These are phyloP conservation scores for Neurospora sublineolata DNA, from an alignment of 495 filamentous ascomycete species.

Conservation along the genomic window DNA sequence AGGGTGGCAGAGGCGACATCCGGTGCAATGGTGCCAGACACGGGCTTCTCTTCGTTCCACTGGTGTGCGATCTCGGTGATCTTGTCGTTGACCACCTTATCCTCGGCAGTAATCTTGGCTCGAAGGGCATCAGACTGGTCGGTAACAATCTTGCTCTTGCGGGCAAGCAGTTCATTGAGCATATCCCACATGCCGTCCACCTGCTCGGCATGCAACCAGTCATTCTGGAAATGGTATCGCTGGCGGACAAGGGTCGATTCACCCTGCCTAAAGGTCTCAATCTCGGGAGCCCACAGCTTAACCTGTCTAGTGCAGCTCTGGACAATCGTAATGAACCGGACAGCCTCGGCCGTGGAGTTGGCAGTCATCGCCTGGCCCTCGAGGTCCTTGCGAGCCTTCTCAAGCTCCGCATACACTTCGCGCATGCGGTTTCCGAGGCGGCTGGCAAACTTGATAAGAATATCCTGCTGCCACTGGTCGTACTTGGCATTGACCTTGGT, in stretches of 20 bases:
- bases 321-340: conserved; percentile 95
- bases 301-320: conserved; percentile 91
- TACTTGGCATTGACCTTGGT: conserved; percentile 97
- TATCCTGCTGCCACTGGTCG: conserved; percentile 98
- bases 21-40: conserved; percentile 85
- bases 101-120: conserved; percentile 93
- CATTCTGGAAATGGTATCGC: conserved; percentile 80
- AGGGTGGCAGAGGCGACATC: conserved; percentile 74
- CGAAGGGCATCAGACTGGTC: conserved; percentile 91
- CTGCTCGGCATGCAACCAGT: conserved; percentile 91
- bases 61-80: conserved; percentile 67
- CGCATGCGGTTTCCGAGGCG: conserved; percentile 83
- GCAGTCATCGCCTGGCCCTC: conserved; percentile 85
- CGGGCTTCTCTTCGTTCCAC: conserved; percentile 94
- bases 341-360: conserved; percentile 87
- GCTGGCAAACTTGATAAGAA: conserved; percentile 78
- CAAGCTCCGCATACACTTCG: conserved; percentile 79
- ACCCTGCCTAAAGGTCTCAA: conserved; percentile 89
- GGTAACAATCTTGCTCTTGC: conserved; percentile 86
- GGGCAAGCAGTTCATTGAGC: conserved; percentile 73
- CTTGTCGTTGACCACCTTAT: conserved; percentile 78
- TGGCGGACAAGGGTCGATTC: conserved; percentile 82
- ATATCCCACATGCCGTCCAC: conserved; percentile 88
- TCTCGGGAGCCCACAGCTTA: conserved; percentile 85
- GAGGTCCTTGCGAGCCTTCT: conserved; percentile 74